phyloP scores from a whole-genome alignment of 805 yeast genomes.

The Barnettozyma siamensis region DNA sequence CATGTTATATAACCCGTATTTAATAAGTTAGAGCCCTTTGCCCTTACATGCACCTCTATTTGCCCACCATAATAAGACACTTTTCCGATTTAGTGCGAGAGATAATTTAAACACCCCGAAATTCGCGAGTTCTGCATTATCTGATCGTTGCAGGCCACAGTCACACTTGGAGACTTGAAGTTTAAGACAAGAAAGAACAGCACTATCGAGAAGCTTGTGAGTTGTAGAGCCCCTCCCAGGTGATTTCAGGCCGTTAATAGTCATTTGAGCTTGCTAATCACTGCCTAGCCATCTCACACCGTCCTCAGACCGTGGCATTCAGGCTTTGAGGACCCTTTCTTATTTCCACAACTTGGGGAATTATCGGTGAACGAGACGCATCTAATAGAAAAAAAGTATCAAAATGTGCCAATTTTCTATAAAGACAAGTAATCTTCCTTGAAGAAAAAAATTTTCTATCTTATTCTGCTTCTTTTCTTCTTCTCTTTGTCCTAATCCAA shows the following conservation, averaged over 20 bases:
- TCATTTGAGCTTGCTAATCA: too few relatives aligned
- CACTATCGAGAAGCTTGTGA: not conserved
- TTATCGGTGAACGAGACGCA: constrained; percentile 10
- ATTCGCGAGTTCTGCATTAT: constrained; percentile 10
- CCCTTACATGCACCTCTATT: too few relatives aligned
- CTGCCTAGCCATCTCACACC: too few relatives aligned
- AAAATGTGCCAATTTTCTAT: constrained; percentile 5
- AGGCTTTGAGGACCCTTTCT: too few relatives aligned
- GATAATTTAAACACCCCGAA: constrained; percentile 8
- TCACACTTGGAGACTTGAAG: not conserved
- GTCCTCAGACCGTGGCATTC: too few relatives aligned
- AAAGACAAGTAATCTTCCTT: not conserved
- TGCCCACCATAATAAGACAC: too few relatives aligned
- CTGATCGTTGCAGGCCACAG: constrained; percentile 6
- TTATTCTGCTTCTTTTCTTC: not conserved
- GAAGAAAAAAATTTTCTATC: constrained; percentile 1
- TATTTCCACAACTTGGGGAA: constrained; percentile 5
- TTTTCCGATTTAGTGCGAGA: too few relatives aligned
- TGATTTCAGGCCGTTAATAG: too few relatives aligned
- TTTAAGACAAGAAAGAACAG: not conserved
- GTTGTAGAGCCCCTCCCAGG: too few relatives aligned
- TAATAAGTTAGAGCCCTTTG: too few relatives aligned
- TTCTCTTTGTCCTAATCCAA: not conserved
- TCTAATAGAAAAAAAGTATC: not conserved
- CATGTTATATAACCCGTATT: too few relatives aligned